These are phyloP conservation scores for Pichia sp. DNA, from an alignment of 1,139 yeast genomes.

Conservation along the genomic window DNA sequence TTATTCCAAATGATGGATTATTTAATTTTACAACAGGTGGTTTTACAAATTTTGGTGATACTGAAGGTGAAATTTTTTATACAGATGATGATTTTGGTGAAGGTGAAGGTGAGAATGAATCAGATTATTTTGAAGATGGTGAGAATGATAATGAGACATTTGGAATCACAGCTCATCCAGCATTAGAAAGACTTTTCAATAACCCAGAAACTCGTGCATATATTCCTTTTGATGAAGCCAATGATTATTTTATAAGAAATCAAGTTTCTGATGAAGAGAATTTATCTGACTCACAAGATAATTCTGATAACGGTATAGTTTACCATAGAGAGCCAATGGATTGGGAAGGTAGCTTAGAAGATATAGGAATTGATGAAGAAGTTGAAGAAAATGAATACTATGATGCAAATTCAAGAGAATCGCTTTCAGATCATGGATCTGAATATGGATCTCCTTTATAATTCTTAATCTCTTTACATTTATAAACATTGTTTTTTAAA, in stretches of 20 bases:
- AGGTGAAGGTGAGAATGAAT: background rate
- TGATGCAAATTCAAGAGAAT: too few species aligned
- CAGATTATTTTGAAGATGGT: background rate
- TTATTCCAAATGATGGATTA: constrained; percentile 1
- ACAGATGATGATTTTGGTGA: background rate
- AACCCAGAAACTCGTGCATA: too few species aligned
- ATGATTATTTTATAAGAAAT: too few species aligned
- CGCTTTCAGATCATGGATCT: too few species aligned
- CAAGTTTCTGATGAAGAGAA: too few species aligned
- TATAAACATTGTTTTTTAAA: too few species aligned
- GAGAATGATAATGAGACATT: background rate
- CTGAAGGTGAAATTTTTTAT: constrained; percentile 1
- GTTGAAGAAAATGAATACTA: background rate
- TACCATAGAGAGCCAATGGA: background rate
- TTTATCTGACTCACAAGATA: background rate
- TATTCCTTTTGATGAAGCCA: too few species aligned
- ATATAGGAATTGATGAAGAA: background rate
- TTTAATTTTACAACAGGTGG: constrained; percentile 2
- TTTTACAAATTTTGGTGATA: background rate
- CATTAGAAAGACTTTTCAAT: too few species aligned
- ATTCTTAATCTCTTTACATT: too few species aligned
- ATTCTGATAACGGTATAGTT: background rate
- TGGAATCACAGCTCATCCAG: too few species aligned
- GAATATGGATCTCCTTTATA: too few species aligned
- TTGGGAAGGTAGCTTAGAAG: background rate